Conservation (phyloP, 192 early-diverging fungal species). For the Lunasporangiospora selenospora region DNA sequence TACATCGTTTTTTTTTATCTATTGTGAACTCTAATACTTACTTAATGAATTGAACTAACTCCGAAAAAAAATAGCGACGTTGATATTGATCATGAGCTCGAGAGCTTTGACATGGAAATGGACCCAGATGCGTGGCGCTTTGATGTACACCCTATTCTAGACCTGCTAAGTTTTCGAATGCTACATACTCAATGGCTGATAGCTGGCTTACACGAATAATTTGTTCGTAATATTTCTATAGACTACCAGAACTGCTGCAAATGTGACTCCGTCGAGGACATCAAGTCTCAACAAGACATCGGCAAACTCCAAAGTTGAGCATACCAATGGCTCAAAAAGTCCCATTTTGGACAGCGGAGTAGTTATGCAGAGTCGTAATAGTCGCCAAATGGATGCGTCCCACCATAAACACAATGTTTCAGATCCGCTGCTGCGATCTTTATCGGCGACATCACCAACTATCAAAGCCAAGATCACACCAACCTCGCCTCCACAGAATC, state of each 20-base stretch:
- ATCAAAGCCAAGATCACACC: slow-evolving; percentile 29
- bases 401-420: slow-evolving; percentile 2
- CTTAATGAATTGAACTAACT: slow-evolving; percentile 14
- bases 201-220: not conserved
- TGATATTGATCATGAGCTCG: slow-evolving; percentile 53
- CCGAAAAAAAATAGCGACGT: slow-evolving; percentile 29
- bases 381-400: slow-evolving; percentile 7
- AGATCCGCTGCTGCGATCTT: slow-evolving; percentile 6
- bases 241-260: slow-evolving; percentile 32
- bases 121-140: slow-evolving; percentile 60
- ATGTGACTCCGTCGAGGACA: slow-evolving; percentile 16
- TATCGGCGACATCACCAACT: slow-evolving; percentile 19
- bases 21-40: not conserved
- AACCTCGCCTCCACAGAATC: slow-evolving; percentile 7
- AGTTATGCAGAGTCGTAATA: slow-evolving; percentile 17
- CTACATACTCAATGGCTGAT: not conserved
- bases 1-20: slow-evolving; percentile 18
- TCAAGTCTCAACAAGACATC: slow-evolving; percentile 33
- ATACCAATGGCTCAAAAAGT: slow-evolving; percentile 2
- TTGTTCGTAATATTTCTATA: not conserved
- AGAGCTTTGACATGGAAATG: slow-evolving; percentile 52
- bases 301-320: slow-evolving; percentile 16
- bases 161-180: not conserved
- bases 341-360: slow-evolving; percentile 36
- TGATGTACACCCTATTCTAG: slow-evolving; percentile 47